Evolutionary conservation across 2,329 filamentous ascomycete genomes (phyloP), one percentile per base, ranked within the genome.

Genomic region (Plenodomus tracheiphilus): DNA sequence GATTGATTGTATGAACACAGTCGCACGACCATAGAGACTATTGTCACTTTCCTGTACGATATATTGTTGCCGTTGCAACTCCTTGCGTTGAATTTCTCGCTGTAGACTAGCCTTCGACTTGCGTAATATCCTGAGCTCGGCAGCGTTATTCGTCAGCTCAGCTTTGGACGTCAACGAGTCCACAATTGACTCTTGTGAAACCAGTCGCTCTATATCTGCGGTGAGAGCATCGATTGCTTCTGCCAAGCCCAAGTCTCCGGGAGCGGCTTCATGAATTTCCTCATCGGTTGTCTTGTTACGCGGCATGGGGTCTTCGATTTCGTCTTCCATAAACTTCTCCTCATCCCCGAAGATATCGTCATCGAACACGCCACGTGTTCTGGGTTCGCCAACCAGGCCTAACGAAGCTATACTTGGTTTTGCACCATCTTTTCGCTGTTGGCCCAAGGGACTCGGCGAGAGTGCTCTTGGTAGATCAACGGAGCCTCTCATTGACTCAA

Each of bases 31-130:
- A 65, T 96, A 97, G 19, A 99, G 79, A 70, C 91, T 96, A 71
- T 96, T 99, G 70, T 99, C 95, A 66, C 91, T 97, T 73, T 99
- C 94, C 73, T 99, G 94, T 7, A 97, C 85, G 39, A 96, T 90
- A 62, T 99, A 99, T 69, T 99, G 95, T 71, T 96, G 94, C 43
- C 92, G 84, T 70, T 99, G 94, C 65, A 99, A 82, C 72, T 97
- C 93, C 69, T 97, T 99, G 28, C 92, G 85, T 47, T 91, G 84
- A 46, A 97, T 91, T 71, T 99, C 94, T 58, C 94, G 83, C 65
- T 96, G 89, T 48, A 99, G 77, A 71, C 94, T 99, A 25, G 91
- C 87, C 71, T 94, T 96, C 1, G 91, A 97, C 71, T 99, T 99
- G 46, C 88, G 85, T 42, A 99, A 73, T 53, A 99, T 97, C 28